phyloP scores from a whole-genome alignment of 2,329 filamentous ascomycete genomes.

The Ophiostoma sp. region DNA sequence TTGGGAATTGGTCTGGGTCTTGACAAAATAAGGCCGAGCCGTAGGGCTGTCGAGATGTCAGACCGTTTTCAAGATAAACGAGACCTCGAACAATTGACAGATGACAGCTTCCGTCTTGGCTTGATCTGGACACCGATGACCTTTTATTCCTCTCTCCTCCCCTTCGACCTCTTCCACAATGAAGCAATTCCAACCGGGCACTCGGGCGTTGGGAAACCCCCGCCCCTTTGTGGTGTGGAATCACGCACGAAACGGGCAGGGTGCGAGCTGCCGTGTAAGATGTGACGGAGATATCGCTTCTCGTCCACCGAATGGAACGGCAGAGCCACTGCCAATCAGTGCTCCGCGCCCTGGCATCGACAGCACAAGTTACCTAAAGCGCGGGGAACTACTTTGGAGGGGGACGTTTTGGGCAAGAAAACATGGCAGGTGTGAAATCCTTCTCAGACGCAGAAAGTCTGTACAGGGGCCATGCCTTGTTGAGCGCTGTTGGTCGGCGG shows the following conservation, averaged over 20 bases:
- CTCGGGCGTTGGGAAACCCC: neutral
- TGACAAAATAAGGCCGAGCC: neutral
- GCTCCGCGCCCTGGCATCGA: neutral
- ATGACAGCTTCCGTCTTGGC: neutral
- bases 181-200: neutral
- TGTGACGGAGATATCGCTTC: neutral
- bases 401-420: neutral
- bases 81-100: neutral
- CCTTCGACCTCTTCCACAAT: neutral
- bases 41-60: neutral
- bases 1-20: neutral
- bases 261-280: neutral
- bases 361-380: neutral
- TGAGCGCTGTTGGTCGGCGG: no score
- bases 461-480: neutral
- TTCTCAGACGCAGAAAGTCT: neutral
- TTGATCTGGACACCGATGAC: neutral
- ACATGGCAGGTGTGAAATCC: neutral
- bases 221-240: neutral
- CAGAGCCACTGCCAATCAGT: neutral
- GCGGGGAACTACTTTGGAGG: neutral
- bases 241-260: neutral
- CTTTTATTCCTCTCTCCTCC: neutral
- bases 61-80: neutral
- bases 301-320: conserved; percentile 9